A percentile compares a stretch with the other conserved stretches of the same genome.
These are phyloP conservation scores for Brettanomyces naardenensis DNA, from an alignment of 805 yeast genomes.

Conservation along the genomic window DNA sequence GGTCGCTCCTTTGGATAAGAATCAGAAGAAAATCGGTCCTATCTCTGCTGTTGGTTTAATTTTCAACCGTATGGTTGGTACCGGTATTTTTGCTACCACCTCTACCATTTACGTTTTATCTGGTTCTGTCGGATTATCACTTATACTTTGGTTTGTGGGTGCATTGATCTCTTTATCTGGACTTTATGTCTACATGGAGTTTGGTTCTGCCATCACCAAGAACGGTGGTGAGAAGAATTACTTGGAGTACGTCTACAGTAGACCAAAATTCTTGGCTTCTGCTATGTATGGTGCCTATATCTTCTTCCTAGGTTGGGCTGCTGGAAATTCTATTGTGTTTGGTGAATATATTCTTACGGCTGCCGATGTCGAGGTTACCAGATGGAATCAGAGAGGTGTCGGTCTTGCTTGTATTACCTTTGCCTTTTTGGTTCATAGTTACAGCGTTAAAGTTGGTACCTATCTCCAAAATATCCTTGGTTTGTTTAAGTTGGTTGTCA, in stretches of 20 bases:
- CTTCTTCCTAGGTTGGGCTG: constrained; percentile 77
- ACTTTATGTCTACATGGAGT: constrained; percentile 67
- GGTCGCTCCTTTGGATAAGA: constrained; percentile 27
- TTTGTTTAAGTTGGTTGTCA: constrained; percentile 60
- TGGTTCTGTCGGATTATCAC: constrained; percentile 67
- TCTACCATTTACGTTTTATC: constrained; percentile 49
- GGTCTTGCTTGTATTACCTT: constrained; percentile 71
- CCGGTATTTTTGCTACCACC: constrained; percentile 66
- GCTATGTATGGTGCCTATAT: constrained; percentile 49
- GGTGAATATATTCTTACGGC: constrained; percentile 74
- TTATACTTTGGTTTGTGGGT: constrained; percentile 72
- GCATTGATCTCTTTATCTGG: constrained; percentile 59
- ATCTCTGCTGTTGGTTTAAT: constrained; percentile 42
- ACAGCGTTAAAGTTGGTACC: constrained; percentile 57
- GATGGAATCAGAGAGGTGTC: constrained; percentile 73
- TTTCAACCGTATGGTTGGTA: constrained; percentile 65
- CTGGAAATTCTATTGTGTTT: constrained; percentile 73
- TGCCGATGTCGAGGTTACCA: constrained; percentile 58
- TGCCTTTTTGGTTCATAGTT: constrained; percentile 56
- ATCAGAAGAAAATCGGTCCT: constrained; percentile 33
- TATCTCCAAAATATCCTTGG: constrained; percentile 60
- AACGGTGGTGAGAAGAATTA: constrained; percentile 86
- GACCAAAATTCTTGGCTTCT: constrained; percentile 42
- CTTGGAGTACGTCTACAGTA: constrained; percentile 58
- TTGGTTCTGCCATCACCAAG: constrained; percentile 42